Percentiles rank a stretch among this genome's conserved stretches.
phyloP scores from a whole-genome alignment of 2,329 filamentous ascomycete genomes.

The Ophiostoma quercus region DNA sequence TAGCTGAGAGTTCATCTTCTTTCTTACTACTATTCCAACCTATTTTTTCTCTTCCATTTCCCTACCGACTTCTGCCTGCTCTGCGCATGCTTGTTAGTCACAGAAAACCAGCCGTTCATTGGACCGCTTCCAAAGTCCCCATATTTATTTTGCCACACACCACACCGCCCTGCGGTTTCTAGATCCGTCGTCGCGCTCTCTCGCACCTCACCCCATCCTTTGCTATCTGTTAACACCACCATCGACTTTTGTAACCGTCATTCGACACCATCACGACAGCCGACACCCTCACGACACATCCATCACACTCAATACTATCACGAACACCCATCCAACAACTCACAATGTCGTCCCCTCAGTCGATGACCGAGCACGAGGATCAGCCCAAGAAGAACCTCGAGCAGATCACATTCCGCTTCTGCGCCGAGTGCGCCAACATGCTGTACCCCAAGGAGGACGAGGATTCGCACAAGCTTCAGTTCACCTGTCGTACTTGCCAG shows the following conservation, averaged over 20 bases:
- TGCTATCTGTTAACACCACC: not conserved
- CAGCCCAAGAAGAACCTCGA: conserved; percentile 53
- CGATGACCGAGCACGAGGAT: conserved; percentile 41
- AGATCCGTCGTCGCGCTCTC: conserved; percentile 3
- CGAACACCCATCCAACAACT: not conserved
- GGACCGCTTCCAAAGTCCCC: not conserved
- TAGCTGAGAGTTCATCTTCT: not conserved
- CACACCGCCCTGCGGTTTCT: not conserved
- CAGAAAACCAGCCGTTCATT: not conserved
- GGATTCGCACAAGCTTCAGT: conserved; percentile 76
- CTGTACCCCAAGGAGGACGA: conserved; percentile 95
- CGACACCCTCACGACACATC: not conserved
- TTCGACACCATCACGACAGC: not conserved
- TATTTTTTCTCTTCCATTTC: not conserved
- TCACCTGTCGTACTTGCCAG: conserved; percentile 91
- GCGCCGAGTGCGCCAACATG: conserved; percentile 98
- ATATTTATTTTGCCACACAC: not conserved
- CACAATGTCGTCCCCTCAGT: conserved; percentile 53
- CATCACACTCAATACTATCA: not conserved
- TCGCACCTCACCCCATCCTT: too few species aligned
- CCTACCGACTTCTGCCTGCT: not conserved
- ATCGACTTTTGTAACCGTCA: not conserved
- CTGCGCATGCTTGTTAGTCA: not conserved
- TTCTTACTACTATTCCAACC: not conserved
- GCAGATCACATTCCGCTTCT: conserved; percentile 96